A percentile compares a stretch with the other conserved stretches of the same genome.
These are phyloP conservation scores for Omphalotus guepiniiformis DNA, from an alignment of 768 basidiomycete genomes.

Conservation along the genomic window DNA sequence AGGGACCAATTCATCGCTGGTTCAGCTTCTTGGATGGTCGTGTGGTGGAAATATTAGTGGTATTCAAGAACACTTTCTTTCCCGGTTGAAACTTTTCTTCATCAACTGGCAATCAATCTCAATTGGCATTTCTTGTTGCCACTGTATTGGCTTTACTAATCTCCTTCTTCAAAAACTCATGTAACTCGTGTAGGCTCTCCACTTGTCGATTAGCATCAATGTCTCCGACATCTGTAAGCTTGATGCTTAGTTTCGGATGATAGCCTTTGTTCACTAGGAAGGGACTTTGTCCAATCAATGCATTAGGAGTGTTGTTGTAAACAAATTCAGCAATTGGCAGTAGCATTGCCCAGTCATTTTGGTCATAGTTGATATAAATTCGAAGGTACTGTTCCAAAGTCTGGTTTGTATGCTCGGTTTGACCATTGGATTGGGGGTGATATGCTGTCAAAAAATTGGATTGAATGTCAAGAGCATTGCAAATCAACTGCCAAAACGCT, in stretches of 20 bases:
- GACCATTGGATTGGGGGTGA: slow-evolving; percentile 20
- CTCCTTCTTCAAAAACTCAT: too few relatives aligned
- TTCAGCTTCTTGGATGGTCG: too few relatives aligned
- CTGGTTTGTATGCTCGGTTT: slow-evolving; percentile 21
- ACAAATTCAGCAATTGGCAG: slow-evolving; percentile 24
- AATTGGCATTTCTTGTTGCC: too few relatives aligned
- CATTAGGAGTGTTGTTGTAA: slow-evolving; percentile 22
- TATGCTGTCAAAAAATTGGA: slow-evolving; percentile 16
- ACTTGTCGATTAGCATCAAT: too few relatives aligned
- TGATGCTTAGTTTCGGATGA: slow-evolving; percentile 17
- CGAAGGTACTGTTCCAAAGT: slow-evolving; percentile 20
- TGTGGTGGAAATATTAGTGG: too few relatives aligned
- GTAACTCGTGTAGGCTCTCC: too few relatives aligned
- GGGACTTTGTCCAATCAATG: slow-evolving; percentile 21
- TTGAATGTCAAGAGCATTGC: slow-evolving; percentile 11
- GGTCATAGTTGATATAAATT: slow-evolving; percentile 19
- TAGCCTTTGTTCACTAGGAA: slow-evolving; percentile 27
- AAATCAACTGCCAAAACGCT: slow-evolving; percentile 13
- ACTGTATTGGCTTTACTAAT: too few relatives aligned
- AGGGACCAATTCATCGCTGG: too few relatives aligned
- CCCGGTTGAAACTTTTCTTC: too few relatives aligned
- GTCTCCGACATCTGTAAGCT: slow-evolving; percentile 13
- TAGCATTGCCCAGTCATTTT: slow-evolving; percentile 22
- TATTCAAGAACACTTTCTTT: too few relatives aligned
- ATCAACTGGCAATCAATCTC: too few relatives aligned